Percentiles rank a stretch among this genome's conserved stretches.
phyloP scores from a whole-genome alignment of 78 protist genomes.

The Isochrysis galbana region DNA sequence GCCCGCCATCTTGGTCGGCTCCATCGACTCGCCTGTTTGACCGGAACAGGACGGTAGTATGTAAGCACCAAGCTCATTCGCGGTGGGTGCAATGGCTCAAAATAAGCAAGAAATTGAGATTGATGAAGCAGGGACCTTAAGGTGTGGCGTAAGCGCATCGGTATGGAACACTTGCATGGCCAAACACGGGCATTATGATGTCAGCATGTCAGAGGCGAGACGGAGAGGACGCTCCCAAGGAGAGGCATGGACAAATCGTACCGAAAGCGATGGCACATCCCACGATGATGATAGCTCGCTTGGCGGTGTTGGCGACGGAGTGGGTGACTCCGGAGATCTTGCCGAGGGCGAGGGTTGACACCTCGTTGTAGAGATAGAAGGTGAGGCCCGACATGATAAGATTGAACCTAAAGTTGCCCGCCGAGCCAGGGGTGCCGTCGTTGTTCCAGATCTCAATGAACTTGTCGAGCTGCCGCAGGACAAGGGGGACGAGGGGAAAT shows the following conservation, averaged over 20 bases:
- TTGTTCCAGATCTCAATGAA: not conserved
- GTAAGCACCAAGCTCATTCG: not conserved
- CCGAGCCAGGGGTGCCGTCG: not conserved
- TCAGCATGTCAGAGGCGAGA: not conserved
- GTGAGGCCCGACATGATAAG: constrained; percentile 10
- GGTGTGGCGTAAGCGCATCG: too few species aligned
- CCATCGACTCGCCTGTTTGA: not conserved
- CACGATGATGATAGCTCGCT: constrained; percentile 48
- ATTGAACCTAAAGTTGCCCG: not conserved
- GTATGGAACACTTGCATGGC: too few species aligned
- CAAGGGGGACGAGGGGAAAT: too few species aligned
- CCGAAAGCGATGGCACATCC: constrained; percentile 46
- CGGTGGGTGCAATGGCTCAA: not conserved
- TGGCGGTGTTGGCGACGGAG: constrained; percentile 57
- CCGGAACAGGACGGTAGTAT: not conserved
- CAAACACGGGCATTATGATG: too few species aligned
- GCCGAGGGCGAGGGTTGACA: not conserved
- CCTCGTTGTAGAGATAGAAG: constrained; percentile 40
- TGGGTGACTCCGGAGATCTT: constrained; percentile 12
- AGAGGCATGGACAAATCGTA: not conserved
- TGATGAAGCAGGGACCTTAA: too few species aligned
- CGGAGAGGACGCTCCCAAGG: not conserved
- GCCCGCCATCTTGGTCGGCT: not conserved
- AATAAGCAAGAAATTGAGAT: too few species aligned
- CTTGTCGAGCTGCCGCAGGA: too few species aligned